Evolutionary conservation across 1,284 basidiomycete genomes (phyloP).

Genomic region (Grifola frondosa): DNA sequence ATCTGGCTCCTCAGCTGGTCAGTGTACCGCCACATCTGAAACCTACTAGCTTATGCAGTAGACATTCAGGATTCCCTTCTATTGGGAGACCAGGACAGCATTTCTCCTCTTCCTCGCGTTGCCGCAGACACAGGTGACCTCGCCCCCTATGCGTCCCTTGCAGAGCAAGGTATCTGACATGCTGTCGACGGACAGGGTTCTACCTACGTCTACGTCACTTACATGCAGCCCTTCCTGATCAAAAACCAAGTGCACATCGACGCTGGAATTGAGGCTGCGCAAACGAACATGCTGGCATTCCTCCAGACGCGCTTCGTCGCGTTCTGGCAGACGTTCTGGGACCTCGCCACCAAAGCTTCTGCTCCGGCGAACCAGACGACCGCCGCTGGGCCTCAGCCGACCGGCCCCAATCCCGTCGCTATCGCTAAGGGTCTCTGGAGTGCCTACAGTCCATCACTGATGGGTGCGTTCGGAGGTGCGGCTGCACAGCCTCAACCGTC

Average conservation of each 20-base stretch:
- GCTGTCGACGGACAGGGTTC: constrained; percentile 52
- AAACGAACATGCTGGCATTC: constrained; percentile 52
- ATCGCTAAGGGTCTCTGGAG: constrained; percentile 17
- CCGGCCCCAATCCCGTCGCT: constrained; percentile 12
- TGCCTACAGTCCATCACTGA: constrained; percentile 17
- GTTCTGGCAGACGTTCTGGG: constrained; percentile 47
- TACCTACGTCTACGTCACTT: constrained; percentile 65
- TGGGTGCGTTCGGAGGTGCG: constrained; percentile 18
- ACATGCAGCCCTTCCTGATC: constrained; percentile 65
- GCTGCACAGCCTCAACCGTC: constrained; percentile 7
- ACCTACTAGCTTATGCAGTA: neutral
- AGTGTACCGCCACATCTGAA: constrained; percentile 20
- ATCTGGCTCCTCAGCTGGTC: constrained; percentile 75
- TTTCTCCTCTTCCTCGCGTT: constrained; percentile 74
- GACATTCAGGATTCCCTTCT: constrained; percentile 70
- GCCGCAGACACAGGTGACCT: constrained; percentile 68
- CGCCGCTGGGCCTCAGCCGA: constrained; percentile 5
- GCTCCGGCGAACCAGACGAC: constrained; percentile 16
- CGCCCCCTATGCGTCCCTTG: neutral
- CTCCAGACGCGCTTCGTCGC: constrained; percentile 46
- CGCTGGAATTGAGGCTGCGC: constrained; percentile 53
- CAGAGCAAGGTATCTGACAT: neutral
- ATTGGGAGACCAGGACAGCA: constrained; percentile 70
- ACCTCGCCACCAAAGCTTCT: constrained; percentile 43
- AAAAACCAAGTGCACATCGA: constrained; percentile 71